Evolutionary conservation across 2,329 filamentous ascomycete genomes (phyloP).

Genomic region (Hypoxylon sp.): DNA sequence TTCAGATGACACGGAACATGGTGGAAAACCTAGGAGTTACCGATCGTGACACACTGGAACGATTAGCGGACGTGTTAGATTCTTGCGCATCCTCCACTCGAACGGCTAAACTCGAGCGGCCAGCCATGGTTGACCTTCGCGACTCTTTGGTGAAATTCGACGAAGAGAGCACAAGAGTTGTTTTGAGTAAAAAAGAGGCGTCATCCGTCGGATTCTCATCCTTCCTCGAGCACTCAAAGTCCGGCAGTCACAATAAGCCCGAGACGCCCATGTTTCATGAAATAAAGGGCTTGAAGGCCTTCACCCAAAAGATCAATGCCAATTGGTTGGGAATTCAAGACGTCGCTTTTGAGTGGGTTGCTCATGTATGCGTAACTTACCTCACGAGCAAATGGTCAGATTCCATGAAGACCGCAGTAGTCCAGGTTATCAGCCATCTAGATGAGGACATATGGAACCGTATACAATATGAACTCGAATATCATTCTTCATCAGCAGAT

Average conservation of each 20-base stretch:
- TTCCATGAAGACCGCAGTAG: conserved; percentile 62
- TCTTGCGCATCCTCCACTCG: conserved; percentile 61
- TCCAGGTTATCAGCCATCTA: conserved; percentile 63
- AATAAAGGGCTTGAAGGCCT: conserved; percentile 59
- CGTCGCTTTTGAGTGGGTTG: conserved; percentile 66
- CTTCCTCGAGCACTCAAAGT: conserved; percentile 70
- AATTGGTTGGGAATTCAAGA: conserved; percentile 65
- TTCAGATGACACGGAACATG: conserved; percentile 63
- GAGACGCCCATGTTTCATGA: conserved; percentile 62
- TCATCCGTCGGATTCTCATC: conserved; percentile 64
- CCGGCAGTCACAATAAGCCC: conserved; percentile 59
- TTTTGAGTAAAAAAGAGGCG: conserved; percentile 63
- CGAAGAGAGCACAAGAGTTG: conserved; percentile 61
- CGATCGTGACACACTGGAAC: conserved; percentile 56
- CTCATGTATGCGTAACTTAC: conserved; percentile 60
- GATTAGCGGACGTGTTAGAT: conserved; percentile 60
- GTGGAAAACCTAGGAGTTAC: conserved; percentile 64
- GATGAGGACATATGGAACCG: conserved; percentile 62
- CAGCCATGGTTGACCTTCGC: conserved; percentile 59
- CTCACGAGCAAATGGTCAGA: conserved; percentile 65
- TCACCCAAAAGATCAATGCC: conserved; percentile 58
- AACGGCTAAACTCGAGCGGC: conserved; percentile 56
- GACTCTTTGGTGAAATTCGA: conserved; percentile 59
- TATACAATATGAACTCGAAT: conserved; percentile 54
- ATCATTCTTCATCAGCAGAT: conserved; percentile 29